Evolutionary conservation across 1,284 basidiomycete genomes (phyloP).

Genomic region (Ganoderma leucocontextum): DNA sequence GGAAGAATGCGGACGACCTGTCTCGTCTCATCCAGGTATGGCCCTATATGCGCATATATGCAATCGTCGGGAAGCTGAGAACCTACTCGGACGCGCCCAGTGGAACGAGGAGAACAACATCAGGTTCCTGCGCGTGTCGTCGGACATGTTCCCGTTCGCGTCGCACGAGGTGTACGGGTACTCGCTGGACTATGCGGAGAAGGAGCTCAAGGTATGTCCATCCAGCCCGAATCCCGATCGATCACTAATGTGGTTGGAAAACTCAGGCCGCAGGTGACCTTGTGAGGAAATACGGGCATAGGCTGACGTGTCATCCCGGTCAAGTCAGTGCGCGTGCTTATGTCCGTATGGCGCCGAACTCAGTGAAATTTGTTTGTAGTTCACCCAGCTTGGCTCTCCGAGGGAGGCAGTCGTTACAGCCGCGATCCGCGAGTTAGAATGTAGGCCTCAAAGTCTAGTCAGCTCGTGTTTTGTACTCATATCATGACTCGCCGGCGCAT

Average conservation of each 20-base stretch:
- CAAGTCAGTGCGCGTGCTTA: conserved; percentile 29
- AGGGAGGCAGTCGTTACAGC: conserved; percentile 76
- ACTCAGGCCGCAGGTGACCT: conserved; percentile 71
- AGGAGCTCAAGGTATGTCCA: conserved; percentile 51
- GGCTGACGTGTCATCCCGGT: conserved; percentile 89
- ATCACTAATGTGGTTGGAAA: not conserved
- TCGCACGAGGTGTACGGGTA: conserved; percentile 86
- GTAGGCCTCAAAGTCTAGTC: conserved; percentile 33
- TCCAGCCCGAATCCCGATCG: conserved; percentile 20
- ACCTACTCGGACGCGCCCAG: conserved; percentile 43
- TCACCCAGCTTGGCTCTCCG: conserved; percentile 86
- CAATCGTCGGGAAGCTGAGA: not conserved
- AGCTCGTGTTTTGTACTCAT: too few relatives aligned
- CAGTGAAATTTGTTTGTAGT: conserved; percentile 51
- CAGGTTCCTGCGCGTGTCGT: conserved; percentile 84
- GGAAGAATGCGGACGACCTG: conserved; percentile 79
- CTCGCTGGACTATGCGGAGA: conserved; percentile 72
- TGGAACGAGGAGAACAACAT: conserved; percentile 87
- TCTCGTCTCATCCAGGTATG: conserved; percentile 63
- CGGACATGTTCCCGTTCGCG: conserved; percentile 92
- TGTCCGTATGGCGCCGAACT: not conserved
- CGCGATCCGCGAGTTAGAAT: conserved; percentile 80
- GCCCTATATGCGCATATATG: not conserved
- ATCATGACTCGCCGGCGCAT: not conserved
- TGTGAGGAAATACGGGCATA: conserved; percentile 80